Evolutionary conservation across 2,329 filamentous ascomycete genomes (phyloP).

Genomic region (Aspergillus pseudoterreus): DNA sequence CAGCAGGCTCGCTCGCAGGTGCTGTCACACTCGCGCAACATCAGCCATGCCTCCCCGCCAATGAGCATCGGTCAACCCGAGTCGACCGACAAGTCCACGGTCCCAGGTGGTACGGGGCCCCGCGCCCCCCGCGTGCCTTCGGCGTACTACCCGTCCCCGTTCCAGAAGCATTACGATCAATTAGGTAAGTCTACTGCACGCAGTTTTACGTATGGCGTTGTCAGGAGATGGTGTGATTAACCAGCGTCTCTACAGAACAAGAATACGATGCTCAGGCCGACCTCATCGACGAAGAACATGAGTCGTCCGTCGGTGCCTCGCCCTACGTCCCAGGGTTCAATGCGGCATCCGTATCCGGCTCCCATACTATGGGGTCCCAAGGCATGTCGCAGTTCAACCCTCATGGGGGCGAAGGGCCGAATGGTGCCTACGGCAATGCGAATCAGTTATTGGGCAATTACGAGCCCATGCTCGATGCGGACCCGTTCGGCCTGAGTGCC

Average conservation of each 20-base stretch:
- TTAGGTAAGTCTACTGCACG: conserved; percentile 70
- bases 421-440: conserved; percentile 41
- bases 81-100: conserved; percentile 31
- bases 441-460: conserved; percentile 64
- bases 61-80: conserved; percentile 38
- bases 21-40: conserved; percentile 34
- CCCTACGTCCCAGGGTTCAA: conserved; percentile 59
- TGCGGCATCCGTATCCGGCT: conserved; percentile 40
- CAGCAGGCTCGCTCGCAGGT: conserved; percentile 49
- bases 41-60: conserved; percentile 31
- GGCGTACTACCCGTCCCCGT: conserved; percentile 76
- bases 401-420: conserved; percentile 34
- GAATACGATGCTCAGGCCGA: conserved; percentile 91
- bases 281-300: conserved; percentile 78
- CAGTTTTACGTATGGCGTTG: conserved; percentile 31
- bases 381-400: conserved; percentile 40
- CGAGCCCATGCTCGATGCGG: conserved; percentile 84
- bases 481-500: conserved; percentile 87
- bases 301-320: conserved; percentile 65
- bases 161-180: conserved; percentile 92
- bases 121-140: conserved; percentile 39
- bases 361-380: conserved; percentile 38
- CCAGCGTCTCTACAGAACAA: conserved; percentile 66
- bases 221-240: not conserved
- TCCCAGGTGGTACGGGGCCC: conserved; percentile 24